These are phyloP conservation scores for Chaetomiaceae sp. DNA, from an alignment of 2,329 filamentous ascomycete species.

Conservation along the genomic window DNA sequence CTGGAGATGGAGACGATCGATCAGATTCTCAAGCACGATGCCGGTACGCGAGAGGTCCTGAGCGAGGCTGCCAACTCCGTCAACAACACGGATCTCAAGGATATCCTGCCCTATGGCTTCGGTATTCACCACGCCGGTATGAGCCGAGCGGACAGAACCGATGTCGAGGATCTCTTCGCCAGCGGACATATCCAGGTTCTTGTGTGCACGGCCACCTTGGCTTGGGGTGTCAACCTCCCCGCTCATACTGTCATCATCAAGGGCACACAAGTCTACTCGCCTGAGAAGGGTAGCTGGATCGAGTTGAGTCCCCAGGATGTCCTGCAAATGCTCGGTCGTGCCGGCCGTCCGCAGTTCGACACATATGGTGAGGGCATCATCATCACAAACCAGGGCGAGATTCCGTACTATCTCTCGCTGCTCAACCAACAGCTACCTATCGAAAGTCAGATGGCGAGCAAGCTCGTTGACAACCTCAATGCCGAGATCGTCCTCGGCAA, in stretches of 20 bases:
- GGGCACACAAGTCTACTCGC: slow-evolving; percentile 95
- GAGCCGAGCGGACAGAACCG: slow-evolving; percentile 88
- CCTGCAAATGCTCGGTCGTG: slow-evolving; percentile 96
- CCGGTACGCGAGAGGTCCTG: slow-evolving; percentile 82
- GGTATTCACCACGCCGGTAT: slow-evolving; percentile 98
- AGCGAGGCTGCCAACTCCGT: slow-evolving; percentile 78
- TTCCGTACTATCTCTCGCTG: slow-evolving; percentile 94
- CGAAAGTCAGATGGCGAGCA: slow-evolving; percentile 91
- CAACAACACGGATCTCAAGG: slow-evolving; percentile 83
- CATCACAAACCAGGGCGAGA: slow-evolving; percentile 90
- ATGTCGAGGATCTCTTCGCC: slow-evolving; percentile 90
- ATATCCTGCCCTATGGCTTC: slow-evolving; percentile 91
- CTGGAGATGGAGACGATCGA: slow-evolving; percentile 96
- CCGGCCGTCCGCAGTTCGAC: slow-evolving; percentile 92
- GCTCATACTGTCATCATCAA: slow-evolving; percentile 99
- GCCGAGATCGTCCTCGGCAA: slow-evolving; percentile 95
- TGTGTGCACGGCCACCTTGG: slow-evolving; percentile 94
- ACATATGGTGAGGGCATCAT: slow-evolving; percentile 98
- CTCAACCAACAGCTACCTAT: slow-evolving; percentile 97
- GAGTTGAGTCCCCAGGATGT: slow-evolving; percentile 97
- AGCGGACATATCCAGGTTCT: slow-evolving; percentile 90
- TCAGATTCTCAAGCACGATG: slow-evolving; percentile 88
- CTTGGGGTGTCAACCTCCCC: slow-evolving; percentile 97
- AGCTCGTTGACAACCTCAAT: slow-evolving; percentile 91
- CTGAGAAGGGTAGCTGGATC: slow-evolving; percentile 98